These are phyloP conservation scores for Gigaspora rosea DNA, from an alignment of 192 early-diverging fungal genomes.

Conservation along the genomic window DNA sequence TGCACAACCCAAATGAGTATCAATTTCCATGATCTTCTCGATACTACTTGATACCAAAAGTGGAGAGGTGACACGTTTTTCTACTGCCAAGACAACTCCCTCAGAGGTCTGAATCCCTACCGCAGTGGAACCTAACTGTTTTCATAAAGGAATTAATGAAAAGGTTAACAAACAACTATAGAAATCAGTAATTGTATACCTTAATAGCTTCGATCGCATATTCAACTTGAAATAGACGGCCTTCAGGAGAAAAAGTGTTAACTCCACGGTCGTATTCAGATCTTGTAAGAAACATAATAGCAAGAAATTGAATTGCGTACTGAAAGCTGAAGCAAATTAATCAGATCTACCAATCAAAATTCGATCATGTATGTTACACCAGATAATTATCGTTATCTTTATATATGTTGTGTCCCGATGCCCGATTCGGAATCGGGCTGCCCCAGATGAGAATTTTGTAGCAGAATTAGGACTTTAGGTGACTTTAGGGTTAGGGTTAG, in stretches of 20 bases:
- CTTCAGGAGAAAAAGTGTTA: constrained; percentile 99
- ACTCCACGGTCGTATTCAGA: constrained; percentile 99
- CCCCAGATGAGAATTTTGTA: too few species aligned
- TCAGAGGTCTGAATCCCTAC: constrained; percentile 96
- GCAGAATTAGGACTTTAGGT: too few species aligned
- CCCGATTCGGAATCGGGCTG: too few species aligned
- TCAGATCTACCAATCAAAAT: too few species aligned
- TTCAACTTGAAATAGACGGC: constrained; percentile 99
- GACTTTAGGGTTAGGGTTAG: too few species aligned
- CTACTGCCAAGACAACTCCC: constrained; percentile 93
- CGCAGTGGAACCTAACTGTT: constrained; percentile 91
- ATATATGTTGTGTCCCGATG: too few species aligned
- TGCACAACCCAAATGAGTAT: constrained; percentile 92
- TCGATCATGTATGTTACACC: too few species aligned
- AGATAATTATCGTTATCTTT: too few species aligned
- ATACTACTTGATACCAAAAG: constrained; percentile 92
- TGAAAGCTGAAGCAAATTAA: too few species aligned
- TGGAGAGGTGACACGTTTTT: constrained; percentile 94
- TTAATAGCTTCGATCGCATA: constrained; percentile 99
- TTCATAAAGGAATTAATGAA: background rate
- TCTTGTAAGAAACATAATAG: constrained; percentile 67
- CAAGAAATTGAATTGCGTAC: too few species aligned
- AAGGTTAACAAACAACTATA: background rate
- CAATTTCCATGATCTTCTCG: constrained; percentile 98
- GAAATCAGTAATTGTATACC: constrained; percentile 46